These are phyloP conservation scores for Dothistroma pini DNA, from an alignment of 2,329 filamentous ascomycete genomes.

Conservation along the genomic window DNA sequence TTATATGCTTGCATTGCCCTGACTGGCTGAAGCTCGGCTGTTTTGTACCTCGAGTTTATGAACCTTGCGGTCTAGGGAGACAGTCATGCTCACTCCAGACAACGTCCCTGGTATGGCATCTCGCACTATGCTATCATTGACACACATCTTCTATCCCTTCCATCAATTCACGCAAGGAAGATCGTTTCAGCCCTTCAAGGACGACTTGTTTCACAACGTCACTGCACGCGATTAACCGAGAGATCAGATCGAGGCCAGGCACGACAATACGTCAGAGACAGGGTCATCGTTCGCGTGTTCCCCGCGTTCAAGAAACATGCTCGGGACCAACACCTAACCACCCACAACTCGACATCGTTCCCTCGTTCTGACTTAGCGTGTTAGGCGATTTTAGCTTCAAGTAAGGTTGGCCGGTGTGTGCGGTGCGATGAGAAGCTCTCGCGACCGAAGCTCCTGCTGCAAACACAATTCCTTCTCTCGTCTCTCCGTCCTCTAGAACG, in stretches of 20 bases:
- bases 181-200: constrained; percentile 7
- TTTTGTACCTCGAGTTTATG: too few relatives aligned
- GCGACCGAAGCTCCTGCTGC: background rate
- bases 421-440: background rate
- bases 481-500: background rate
- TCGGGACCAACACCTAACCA: constrained; percentile 9
- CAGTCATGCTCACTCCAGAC: too few relatives aligned
- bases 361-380: constrained; percentile 3
- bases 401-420: constrained; percentile 2
- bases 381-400: constrained; percentile 15
- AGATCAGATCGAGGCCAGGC: background rate
- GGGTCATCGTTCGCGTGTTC: background rate
- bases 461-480: background rate
- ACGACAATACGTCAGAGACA: background rate
- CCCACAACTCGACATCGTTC: background rate
- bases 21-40: too few relatives aligned
- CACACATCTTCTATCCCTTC: background rate
- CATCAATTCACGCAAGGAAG: background rate
- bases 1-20: too few relatives aligned
- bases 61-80: too few relatives aligned
- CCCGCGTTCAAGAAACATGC: constrained; percentile 3
- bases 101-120: too few relatives aligned
- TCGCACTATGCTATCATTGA: background rate
- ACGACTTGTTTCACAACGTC: constrained; percentile 6
- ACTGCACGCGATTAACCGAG: background rate